Evolutionary conservation across 140 eudicot species (phyloP).

Genomic region (Cichorium intybus): DNA sequence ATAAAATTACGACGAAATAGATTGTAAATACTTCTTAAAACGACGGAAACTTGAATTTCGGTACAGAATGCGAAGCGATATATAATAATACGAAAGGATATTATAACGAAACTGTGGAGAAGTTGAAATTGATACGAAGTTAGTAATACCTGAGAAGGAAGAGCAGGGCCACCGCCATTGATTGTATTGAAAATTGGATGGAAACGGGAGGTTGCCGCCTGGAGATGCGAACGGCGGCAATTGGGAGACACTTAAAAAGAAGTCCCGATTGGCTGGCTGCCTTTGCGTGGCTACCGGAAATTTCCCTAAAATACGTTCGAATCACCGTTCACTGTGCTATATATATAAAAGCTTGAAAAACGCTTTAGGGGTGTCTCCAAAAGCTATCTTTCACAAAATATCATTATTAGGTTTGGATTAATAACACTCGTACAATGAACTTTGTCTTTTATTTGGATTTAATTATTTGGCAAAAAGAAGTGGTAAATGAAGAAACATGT

Average conservation of each 20-base stretch:
- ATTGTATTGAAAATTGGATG: constrained; percentile 3
- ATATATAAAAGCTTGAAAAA: no score
- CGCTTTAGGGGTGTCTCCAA: no score
- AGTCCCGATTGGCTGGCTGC: constrained; percentile 12
- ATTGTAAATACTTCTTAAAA: not conserved
- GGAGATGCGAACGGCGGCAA: constrained; percentile 38
- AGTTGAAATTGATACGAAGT: not conserved
- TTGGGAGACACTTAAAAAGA: constrained; percentile 8
- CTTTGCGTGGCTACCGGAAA: constrained; percentile 27
- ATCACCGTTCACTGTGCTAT: constrained; percentile 6
- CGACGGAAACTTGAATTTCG: not conserved
- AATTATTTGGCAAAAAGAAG: no score
- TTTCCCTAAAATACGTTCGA: not conserved
- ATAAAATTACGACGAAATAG: not conserved
- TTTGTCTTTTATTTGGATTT: no score
- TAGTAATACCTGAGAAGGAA: constrained; percentile 26
- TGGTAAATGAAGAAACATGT: no score
- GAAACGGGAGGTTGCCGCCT: constrained; percentile 21
- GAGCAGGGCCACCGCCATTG: constrained; percentile 34
- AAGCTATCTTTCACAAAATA: no score
- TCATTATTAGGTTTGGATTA: no score
- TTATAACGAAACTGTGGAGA: not conserved
- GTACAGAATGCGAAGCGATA: not conserved
- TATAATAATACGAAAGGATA: not conserved
- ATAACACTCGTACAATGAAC: no score